A percentile compares a stretch with the other conserved stretches of the same genome.
Evolutionary conservation across 139 green algal genomes (phyloP).

Genomic region (Coelastrella sp.): DNA sequence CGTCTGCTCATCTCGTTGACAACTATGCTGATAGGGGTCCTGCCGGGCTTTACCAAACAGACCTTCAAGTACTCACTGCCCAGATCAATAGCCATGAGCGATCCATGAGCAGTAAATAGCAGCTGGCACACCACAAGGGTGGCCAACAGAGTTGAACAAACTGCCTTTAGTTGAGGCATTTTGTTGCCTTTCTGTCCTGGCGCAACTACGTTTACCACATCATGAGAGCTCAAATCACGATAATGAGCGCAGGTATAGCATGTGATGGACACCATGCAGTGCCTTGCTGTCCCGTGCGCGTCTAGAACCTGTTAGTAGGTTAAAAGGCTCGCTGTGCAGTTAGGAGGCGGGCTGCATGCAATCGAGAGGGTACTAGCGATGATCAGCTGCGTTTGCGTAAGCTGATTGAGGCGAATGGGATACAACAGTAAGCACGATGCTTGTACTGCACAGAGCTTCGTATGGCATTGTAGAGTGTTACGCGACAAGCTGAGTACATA

Average conservation of each 20-base stretch:
- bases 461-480: no score
- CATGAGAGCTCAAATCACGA: neutral
- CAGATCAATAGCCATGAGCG: slow-evolving; percentile 91
- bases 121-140: slow-evolving; percentile 8
- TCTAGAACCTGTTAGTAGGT: slow-evolving; percentile 3
- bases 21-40: slow-evolving; percentile 88
- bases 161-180: neutral
- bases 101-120: slow-evolving; percentile 23
- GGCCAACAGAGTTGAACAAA: neutral
- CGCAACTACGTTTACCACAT: neutral
- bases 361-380: no score
- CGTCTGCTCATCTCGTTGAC: slow-evolving; percentile 97
- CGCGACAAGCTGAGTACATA: no score
- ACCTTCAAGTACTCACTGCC: slow-evolving; percentile 96
- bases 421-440: no score
- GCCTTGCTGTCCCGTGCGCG: slow-evolving; percentile 10
- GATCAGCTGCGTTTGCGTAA: no score
- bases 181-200: neutral
- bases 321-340: no score
- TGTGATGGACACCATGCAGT: slow-evolving; percentile 2
- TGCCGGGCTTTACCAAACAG: slow-evolving; percentile 87
- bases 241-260: neutral
- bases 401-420: no score
- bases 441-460: no score
- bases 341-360: no score